A percentile compares a stretch with the other conserved stretches of the same genome.
phyloP scores from a whole-genome alignment of 805 yeast genomes.

The Wickerhamomyces sydowiorum region DNA sequence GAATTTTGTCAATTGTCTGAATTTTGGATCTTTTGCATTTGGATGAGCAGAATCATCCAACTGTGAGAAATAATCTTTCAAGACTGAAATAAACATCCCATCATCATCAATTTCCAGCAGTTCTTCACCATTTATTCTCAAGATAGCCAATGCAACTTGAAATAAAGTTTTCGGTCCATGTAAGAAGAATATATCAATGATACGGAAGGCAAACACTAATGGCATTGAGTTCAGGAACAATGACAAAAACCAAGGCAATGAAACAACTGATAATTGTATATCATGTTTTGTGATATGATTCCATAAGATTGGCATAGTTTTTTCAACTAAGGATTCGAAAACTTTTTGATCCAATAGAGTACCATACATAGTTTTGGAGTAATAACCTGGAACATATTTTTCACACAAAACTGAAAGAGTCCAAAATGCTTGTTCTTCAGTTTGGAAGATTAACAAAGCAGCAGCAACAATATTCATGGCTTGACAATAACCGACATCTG shows the following conservation, averaged over 20 bases:
- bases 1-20: constrained; percentile 69
- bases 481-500: constrained; percentile 96
- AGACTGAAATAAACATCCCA: constrained; percentile 80
- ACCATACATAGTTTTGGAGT: constrained; percentile 96
- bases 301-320: constrained; percentile 85
- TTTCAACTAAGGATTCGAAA: constrained; percentile 83
- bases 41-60: constrained; percentile 80
- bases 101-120: constrained; percentile 80
- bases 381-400: constrained; percentile 87
- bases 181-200: constrained; percentile 82
- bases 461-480: constrained; percentile 96
- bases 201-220: constrained; percentile 83
- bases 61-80: constrained; percentile 74
- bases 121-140: constrained; percentile 83
- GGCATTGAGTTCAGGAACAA: constrained; percentile 92
- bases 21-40: constrained; percentile 54
- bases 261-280: constrained; percentile 87
- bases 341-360: constrained; percentile 91
- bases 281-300: constrained; percentile 73
- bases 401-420: constrained; percentile 77
- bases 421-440: constrained; percentile 98
- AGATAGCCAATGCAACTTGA: constrained; percentile 89
- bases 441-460: constrained; percentile 72
- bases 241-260: constrained; percentile 94
- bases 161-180: constrained; percentile 88